Evolutionary conservation across 2,329 filamentous ascomycete genomes (phyloP), one percentile per base, ranked within the genome.

Genomic region (Colletotrichum sp.): DNA sequence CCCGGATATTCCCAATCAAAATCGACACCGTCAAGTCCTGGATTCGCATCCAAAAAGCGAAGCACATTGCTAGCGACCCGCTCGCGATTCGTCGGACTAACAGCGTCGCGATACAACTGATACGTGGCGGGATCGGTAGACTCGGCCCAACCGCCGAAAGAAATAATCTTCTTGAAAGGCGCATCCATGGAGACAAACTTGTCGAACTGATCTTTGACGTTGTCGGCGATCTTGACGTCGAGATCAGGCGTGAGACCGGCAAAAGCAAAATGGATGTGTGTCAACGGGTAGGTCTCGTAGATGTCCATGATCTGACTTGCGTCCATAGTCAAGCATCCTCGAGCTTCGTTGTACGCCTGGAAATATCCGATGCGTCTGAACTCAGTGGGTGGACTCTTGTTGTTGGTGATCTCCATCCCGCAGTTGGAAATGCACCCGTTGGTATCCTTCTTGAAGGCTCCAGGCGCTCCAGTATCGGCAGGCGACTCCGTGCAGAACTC

Each of bases 101-200:
- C 81, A 18, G 74, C 84, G 8, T 85, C 72, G 2, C 60, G 28
- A 69, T 88, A 84, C 52, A 88, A 84, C 21, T 71, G 44, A 71
- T 83, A 87, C 0, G 85, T 86, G 6, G 68, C 79, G 0, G 83
- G 80, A 2, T 81, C 79, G 0, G 87, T 88, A 1, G 84, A 86
- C 71, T 85, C 87, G 2, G 78, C 80, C 87, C 87, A 89, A n/a
- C 87, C 87, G 15, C 87, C 87, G 77, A 89, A 85, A 0, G 85
- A 83, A 3, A 89, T 8, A 49, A 88, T 84, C n/a, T 79, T 80
- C 72, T 86, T 85, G 34, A 49, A 49, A 49, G 39, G 39, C 18
- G 81, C 39, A 0, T 30, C 75, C 8, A 82, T 39, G 0, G 69
- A 57, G 55, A 77, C 80, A 67, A 87, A 85, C 2, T 77, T 67